These are phyloP conservation scores for Hericium coralloides DNA, from an alignment of 768 basidiomycete species.

Conservation along the genomic window DNA sequence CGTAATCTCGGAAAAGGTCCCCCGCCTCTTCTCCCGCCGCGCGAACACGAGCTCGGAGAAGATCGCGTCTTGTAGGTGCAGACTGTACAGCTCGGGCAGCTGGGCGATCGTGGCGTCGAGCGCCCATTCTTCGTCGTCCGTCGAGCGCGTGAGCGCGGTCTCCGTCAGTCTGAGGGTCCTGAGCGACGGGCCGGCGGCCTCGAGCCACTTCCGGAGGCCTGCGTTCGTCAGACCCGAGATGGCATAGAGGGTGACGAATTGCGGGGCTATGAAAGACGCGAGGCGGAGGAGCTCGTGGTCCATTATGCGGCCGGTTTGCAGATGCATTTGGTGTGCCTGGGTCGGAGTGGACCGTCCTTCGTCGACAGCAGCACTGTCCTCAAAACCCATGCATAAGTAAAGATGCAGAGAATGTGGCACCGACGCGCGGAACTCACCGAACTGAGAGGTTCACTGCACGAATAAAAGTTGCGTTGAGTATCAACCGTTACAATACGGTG, in stretches of 20 bases:
- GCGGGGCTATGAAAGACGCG: neutral
- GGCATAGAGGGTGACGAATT: neutral
- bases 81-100: neutral
- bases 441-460: too few species aligned
- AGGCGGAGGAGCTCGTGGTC: neutral
- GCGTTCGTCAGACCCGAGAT: neutral
- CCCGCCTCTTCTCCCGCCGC: neutral
- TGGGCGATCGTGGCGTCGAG: neutral
- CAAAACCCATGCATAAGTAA: too few species aligned
- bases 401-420: too few species aligned
- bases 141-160: neutral
- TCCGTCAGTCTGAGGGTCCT: neutral
- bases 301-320: neutral
- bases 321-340: neutral
- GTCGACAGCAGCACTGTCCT: too few species aligned
- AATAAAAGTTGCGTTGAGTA: neutral
- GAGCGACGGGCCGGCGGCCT: neutral
- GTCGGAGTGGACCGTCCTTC: neutral
- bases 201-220: neutral
- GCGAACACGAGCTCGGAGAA: neutral
- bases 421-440: too few species aligned
- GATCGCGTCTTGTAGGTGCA: neutral
- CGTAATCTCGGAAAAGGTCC: neutral
- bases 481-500: neutral
- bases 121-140: neutral